Base-by-base conservation (phyloP, 2,329 filamentous ascomycete species). In the Zasmidium citrigriseum region DNA sequence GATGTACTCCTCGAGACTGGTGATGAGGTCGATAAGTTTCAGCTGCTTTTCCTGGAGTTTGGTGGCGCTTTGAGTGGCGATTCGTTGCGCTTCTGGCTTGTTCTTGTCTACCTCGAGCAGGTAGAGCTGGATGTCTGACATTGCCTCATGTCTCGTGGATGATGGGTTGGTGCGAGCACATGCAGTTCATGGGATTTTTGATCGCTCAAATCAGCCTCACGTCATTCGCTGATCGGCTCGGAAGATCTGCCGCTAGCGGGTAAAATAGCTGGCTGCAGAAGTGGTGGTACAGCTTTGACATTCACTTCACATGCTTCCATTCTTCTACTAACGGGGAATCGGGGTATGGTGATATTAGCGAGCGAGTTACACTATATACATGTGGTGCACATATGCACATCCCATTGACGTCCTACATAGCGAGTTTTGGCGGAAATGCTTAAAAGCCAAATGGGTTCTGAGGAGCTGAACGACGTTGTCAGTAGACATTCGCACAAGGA, bases 361-460 rank as follows among this genome's bases (percentile, higher is more conserved):
- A 62, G 53, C 38, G 53, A 58, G 59, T 60, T 60, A 64, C 54
- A 55, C 57, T 64, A 65, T 64, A 46, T 65, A 64, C 61, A 65
- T 57, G 44, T 46, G 46, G 63, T 64, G 48, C 64, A 64, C 61
- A 64, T 57, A 34, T 48, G 50, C 57, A 54, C 59, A 55, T 41
- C 49, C 46, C 44, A 41, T 58, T 50, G 47, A 55, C 58, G 54
- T 57, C 23, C 52, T 60, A 57, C 23, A 61, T 46, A 54, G 27
- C 16, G 54, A 23, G 41, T 29, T 22, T 54, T 20, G 25, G 44
- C 41, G 34, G 9, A 38, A 38, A 38, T 46, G 23, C 23, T 62
- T 63, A 89, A 67, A 89, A 89, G 44, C 87, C 87, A 73, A 89
- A 89, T 1, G 87, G 87, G 72, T 89, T 89, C 68, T 86, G 81